Conservation (phyloP, 2,329 filamentous ascomycete genomes). For the Trichoderma arundinaceum region DNA sequence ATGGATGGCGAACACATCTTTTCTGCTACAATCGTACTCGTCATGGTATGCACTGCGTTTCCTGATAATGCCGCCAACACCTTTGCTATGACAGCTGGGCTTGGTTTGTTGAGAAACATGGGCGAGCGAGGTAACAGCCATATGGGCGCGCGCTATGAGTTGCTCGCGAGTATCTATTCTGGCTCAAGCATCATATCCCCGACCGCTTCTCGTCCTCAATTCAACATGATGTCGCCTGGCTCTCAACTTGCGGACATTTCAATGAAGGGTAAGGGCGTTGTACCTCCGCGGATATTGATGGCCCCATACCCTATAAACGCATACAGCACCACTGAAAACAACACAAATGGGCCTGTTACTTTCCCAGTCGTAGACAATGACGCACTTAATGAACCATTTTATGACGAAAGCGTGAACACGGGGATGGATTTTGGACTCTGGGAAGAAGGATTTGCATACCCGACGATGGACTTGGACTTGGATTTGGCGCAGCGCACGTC, state of each 20-base stretch:
- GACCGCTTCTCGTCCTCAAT: not conserved
- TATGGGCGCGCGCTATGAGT: constrained; percentile 42
- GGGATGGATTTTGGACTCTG: constrained; percentile 45
- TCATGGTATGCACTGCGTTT: constrained; percentile 61
- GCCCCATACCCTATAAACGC: constrained; percentile 21
- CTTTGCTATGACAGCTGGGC: constrained; percentile 52
- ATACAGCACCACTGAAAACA: not conserved
- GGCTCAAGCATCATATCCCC: constrained; percentile 37
- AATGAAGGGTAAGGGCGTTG: constrained; percentile 6
- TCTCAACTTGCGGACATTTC: constrained; percentile 4
- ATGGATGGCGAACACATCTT: constrained; percentile 63
- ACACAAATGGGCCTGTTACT: constrained; percentile 28
- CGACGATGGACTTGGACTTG: constrained; percentile 43
- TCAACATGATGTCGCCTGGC: constrained; percentile 14
- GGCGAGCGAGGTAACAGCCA: constrained; percentile 59
- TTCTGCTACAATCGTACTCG: constrained; percentile 58
- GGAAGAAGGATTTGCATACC: constrained; percentile 48
- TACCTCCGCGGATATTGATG: constrained; percentile 29
- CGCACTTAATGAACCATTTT: constrained; percentile 40
- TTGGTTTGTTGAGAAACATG: constrained; percentile 56
- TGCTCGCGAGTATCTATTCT: constrained; percentile 40
- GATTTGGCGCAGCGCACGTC: constrained; percentile 40
- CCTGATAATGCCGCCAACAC: constrained; percentile 51
- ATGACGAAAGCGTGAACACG: constrained; percentile 39
- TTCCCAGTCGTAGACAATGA: constrained; percentile 42